A percentile compares a stretch with the other conserved stretches of the same genome.
phyloP scores from a whole-genome alignment of 129 eudicot species.

The Scalesia atractyloides region DNA sequence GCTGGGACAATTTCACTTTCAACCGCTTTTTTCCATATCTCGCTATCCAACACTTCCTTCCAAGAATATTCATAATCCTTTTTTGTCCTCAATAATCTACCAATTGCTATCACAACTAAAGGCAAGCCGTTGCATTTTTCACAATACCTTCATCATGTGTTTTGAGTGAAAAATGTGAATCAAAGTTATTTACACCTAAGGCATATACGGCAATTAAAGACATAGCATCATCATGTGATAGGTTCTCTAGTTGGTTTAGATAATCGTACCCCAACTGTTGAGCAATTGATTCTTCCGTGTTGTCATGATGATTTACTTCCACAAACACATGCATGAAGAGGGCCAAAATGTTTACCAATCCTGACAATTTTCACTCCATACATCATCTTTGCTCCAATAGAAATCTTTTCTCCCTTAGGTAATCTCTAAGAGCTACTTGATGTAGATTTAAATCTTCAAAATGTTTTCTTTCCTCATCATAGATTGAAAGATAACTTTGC shows the following conservation, averaged over 20 bases:
- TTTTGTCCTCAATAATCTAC: too few relatives aligned
- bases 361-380: conserved; percentile 3
- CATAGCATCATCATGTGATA: not conserved
- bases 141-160: too few relatives aligned
- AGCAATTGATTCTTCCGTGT: not conserved
- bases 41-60: too few relatives aligned
- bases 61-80: too few relatives aligned
- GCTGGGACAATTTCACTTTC: not conserved
- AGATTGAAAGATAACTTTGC: too few relatives aligned
- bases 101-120: too few relatives aligned
- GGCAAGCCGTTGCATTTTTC: too few relatives aligned
- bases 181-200: not conserved
- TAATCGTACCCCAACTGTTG: conserved; percentile 5
- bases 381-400: not conserved
- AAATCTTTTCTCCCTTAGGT: not conserved
- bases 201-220: not conserved
- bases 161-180: too few relatives aligned
- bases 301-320: conserved; percentile 12
- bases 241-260: not conserved
- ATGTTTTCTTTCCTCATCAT: too few relatives aligned
- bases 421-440: not conserved
- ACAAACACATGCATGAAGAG: not conserved
- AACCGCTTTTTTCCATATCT: too few relatives aligned
- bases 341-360: not conserved
- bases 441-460: not conserved